A percentile compares a stretch with the other conserved stretches of the same genome.
Evolutionary conservation across 495 filamentous ascomycete species (phyloP).

Genomic region (Cryomyces antarcticus): DNA sequence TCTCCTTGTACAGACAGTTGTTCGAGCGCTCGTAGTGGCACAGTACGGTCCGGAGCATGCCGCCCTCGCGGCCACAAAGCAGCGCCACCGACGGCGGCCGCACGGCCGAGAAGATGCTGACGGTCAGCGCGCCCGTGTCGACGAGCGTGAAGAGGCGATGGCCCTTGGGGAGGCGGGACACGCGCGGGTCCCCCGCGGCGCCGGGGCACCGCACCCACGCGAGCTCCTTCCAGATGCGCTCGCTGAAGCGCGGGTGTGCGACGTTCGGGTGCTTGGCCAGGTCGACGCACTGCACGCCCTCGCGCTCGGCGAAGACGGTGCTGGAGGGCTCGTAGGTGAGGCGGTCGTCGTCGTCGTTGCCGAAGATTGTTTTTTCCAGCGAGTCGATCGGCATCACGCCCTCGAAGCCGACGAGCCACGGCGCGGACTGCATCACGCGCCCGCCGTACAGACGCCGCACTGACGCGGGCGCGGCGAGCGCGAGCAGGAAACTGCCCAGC

Average conservation of each 20-base stretch:
- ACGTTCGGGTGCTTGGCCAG: too few relatives aligned
- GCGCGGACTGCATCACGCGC: constrained; percentile 3
- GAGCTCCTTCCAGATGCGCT: not conserved
- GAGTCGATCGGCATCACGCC: constrained; percentile 6
- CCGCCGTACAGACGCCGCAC: constrained; percentile 6
- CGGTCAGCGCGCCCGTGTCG: constrained; percentile 19
- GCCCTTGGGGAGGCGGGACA: not conserved
- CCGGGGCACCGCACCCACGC: not conserved
- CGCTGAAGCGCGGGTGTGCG: not conserved
- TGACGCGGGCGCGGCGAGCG: constrained; percentile 4
- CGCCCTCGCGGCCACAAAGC: constrained; percentile 21
- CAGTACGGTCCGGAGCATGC: constrained; percentile 19
- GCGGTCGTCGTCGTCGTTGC: constrained; percentile 2
- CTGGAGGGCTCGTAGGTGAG: constrained; percentile 1
- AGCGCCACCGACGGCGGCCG: constrained; percentile 16
- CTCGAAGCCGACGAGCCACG: constrained; percentile 15
- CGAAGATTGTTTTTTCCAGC: constrained; percentile 13
- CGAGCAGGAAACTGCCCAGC: not conserved
- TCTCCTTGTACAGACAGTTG: constrained; percentile 16
- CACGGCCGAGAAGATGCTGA: constrained; percentile 18
- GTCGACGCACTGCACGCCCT: not conserved
- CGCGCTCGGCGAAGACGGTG: constrained; percentile 1
- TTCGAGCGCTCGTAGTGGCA: constrained; percentile 19
- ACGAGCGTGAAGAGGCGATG: constrained; percentile 17
- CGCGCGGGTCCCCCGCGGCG: not conserved